Conservation (phyloP, 2,329 filamentous ascomycete genomes). For the Fusarium staphyleae region DNA sequence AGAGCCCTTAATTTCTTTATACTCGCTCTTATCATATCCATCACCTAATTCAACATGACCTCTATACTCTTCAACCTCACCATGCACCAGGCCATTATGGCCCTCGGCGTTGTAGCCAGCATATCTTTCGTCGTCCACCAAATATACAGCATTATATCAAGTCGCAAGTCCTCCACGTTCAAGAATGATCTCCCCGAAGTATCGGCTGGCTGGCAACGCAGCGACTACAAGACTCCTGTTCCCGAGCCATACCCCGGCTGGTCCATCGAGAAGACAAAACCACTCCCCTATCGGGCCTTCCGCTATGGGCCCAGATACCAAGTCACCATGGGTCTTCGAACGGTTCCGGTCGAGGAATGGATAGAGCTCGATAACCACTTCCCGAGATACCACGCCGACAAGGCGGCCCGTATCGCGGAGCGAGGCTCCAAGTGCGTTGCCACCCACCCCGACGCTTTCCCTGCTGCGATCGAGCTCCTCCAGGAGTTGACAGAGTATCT, state of each 20-base stretch:
- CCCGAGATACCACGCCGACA: conserved; percentile 74
- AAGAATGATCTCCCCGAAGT: conserved; percentile 19
- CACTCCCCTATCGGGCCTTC: conserved; percentile 80
- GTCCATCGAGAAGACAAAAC: conserved; percentile 72
- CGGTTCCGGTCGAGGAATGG: conserved; percentile 75
- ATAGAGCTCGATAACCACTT: conserved; percentile 87
- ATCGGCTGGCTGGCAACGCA: conserved; percentile 16
- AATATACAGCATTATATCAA: conserved; percentile 9
- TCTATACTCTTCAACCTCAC: conserved; percentile 6
- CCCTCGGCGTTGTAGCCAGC: conserved; percentile 18
- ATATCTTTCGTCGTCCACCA: conserved; percentile 23
- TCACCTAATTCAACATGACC: conserved; percentile 5
- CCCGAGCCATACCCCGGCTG: conserved; percentile 71
- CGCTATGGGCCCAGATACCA: conserved; percentile 79
- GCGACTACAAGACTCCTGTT: conserved; percentile 63
- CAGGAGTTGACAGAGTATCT: conserved; percentile 77
- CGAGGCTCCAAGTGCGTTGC: conserved; percentile 71
- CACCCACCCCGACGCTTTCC: conserved; percentile 73
- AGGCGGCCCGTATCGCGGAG: conserved; percentile 70
- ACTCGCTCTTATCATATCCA: neutral
- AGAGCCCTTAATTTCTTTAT: neutral
- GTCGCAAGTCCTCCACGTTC: conserved; percentile 11
- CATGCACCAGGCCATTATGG: conserved; percentile 17
- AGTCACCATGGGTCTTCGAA: conserved; percentile 79
- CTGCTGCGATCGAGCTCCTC: conserved; percentile 76